A percentile compares a stretch with the other conserved stretches of the same genome.
These are phyloP conservation scores for Fusarium chaquense DNA, from an alignment of 2,329 filamentous ascomycete genomes.

Conservation along the genomic window DNA sequence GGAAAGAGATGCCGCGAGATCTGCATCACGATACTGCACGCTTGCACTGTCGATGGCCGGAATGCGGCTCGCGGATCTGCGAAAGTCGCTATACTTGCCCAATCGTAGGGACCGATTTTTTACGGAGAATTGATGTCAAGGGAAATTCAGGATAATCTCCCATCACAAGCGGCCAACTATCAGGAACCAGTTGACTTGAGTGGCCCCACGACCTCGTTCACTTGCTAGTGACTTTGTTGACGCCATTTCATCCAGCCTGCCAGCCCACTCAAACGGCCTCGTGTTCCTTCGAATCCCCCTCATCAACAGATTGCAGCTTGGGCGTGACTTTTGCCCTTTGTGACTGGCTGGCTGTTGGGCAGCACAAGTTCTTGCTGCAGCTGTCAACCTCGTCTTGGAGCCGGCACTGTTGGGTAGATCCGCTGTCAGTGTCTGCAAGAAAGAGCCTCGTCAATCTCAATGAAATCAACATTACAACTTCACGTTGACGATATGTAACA, in stretches of 20 bases:
- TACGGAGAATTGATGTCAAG: background rate
- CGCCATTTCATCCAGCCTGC: slow-evolving; percentile 15
- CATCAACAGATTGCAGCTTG: slow-evolving; percentile 16
- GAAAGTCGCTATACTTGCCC: background rate
- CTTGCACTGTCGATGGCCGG: background rate
- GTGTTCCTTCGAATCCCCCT: slow-evolving; percentile 4
- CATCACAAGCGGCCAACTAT: slow-evolving; percentile 1
- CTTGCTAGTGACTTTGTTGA: slow-evolving; percentile 8
- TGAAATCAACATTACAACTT: background rate
- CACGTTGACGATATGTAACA: background rate
- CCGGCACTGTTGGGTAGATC: slow-evolving; percentile 44
- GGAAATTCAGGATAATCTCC: background rate
- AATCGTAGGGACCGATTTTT: slow-evolving; percentile 3
- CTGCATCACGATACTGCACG: background rate
- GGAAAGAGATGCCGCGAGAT: slow-evolving; percentile 3
- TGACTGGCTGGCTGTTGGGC: slow-evolving; percentile 23
- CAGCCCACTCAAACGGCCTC: slow-evolving; percentile 10
- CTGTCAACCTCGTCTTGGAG: slow-evolving; percentile 32
- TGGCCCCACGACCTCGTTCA: slow-evolving; percentile 10
- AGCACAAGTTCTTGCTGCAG: slow-evolving; percentile 31
- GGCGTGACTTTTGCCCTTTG: slow-evolving; percentile 21
- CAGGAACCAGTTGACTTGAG: slow-evolving; percentile 1
- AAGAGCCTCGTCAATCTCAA: slow-evolving; percentile 40
- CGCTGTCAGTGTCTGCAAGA: slow-evolving; percentile 40
- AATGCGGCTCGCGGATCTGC: slow-evolving; percentile 14